Base-by-base conservation (phyloP, 2,329 filamentous ascomycete species). In the Sporothrix humicola region DNA sequence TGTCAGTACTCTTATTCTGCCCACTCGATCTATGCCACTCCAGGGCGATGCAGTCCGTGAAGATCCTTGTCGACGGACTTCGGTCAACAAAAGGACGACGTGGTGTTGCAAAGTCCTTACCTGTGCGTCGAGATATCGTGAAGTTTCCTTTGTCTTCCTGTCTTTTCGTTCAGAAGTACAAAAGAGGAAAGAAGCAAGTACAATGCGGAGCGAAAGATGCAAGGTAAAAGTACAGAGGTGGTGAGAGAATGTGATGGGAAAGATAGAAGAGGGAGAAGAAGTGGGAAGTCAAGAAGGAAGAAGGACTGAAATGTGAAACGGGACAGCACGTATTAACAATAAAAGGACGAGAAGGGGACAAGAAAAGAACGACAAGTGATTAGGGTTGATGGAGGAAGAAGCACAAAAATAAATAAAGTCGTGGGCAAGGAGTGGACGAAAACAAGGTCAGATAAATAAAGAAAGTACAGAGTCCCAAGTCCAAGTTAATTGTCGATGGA, bases 401-500 rank as follows among this genome's bases (percentile, higher is more conserved):
- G 26, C 5, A 23, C 5, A 23, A 13, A 66, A 37, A 46, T 10
- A 10, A 68, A 46, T 10, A 31, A 23, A 52, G 13, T 17, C 10
- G 20, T 6, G 52, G 42, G 31, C 37, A 10, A 66, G 8, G 37
- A 59, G 31, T 10, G 31, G n/a, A 37, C 44, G 46, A 54, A 69
- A 20, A 12, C 23, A 69, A 23, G n/a, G 15, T 69, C 46, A 54
- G n/a, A 52, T 50, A 68, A 52, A 17, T 20, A 68, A 68, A n/a
- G n/a, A n/a, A 68, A 65, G 59, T 46, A 65, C 59, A 37, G 31
- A 37, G 31, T 37, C 31, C 31, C 31, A 37, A 37, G 31, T 7
- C 31, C 31, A 37, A 37, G 31, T 37, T 37, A 37, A 37, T 37
- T 37, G 31, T 37, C 31, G 20, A 23, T 56, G 52, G 52, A 4